Evolutionary conservation across 1,284 basidiomycete species (phyloP).

Genomic region (Tilletia horrida): DNA sequence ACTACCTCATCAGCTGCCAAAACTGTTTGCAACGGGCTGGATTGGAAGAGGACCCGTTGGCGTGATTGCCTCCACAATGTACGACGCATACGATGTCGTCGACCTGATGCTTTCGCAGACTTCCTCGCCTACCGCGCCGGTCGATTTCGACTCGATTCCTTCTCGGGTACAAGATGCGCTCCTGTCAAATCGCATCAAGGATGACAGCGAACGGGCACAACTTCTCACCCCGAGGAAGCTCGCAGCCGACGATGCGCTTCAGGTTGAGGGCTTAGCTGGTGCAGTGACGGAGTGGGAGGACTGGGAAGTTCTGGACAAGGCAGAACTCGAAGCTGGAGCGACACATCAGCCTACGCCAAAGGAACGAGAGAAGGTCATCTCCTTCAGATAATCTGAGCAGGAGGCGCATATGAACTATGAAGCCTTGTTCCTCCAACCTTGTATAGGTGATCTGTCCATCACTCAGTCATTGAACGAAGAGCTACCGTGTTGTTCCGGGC

Average conservation of each 20-base stretch:
- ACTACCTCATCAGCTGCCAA: constrained; percentile 56
- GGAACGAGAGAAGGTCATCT: constrained; percentile 14
- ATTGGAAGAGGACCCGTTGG: constrained; percentile 85
- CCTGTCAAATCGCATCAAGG: not conserved
- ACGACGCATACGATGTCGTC: constrained; percentile 78
- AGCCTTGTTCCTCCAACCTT: too few relatives aligned
- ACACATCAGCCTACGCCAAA: not conserved
- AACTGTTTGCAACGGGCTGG: constrained; percentile 92
- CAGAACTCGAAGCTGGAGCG: not conserved
- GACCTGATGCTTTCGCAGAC: constrained; percentile 62
- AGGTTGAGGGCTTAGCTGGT: not conserved
- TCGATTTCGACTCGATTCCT: not conserved
- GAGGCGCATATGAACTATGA: too few relatives aligned
- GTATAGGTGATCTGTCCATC: too few relatives aligned
- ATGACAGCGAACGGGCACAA: not conserved
- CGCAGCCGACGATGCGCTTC: not conserved
- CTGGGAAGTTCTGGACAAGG: constrained; percentile 10
- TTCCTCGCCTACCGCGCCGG: not conserved
- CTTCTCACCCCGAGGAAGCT: not conserved
- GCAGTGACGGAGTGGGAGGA: not conserved
- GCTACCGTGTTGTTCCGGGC: too few relatives aligned
- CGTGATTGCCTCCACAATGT: constrained; percentile 89
- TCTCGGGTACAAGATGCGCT: not conserved
- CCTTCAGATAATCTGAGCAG: constrained; percentile 1
- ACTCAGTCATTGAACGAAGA: too few relatives aligned